Conservation (phyloP, 2,329 filamentous ascomycete genomes). For the Botrytis medusae region DNA sequence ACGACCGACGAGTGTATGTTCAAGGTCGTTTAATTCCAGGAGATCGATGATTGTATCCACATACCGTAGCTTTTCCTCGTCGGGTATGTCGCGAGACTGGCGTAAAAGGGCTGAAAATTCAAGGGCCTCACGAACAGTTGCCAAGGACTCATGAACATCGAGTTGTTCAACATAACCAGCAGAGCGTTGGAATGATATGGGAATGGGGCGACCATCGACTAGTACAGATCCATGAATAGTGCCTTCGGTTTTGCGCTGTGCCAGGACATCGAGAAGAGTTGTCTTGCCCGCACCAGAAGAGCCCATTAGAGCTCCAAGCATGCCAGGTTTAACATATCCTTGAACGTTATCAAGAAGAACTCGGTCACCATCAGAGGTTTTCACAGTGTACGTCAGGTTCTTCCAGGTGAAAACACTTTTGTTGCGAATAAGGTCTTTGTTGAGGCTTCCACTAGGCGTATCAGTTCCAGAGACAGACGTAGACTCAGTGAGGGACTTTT, state of each 20-base stretch:
- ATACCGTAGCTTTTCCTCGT: constrained; percentile 76
- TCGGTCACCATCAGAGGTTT: constrained; percentile 59
- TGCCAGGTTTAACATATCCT: constrained; percentile 61
- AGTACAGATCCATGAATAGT: constrained; percentile 84
- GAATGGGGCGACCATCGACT: constrained; percentile 62
- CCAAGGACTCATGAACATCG: constrained; percentile 80
- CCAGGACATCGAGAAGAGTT: constrained; percentile 81
- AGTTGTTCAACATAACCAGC: constrained; percentile 72
- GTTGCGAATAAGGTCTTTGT: neutral
- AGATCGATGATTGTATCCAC: constrained; percentile 51
- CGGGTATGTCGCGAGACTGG: constrained; percentile 71
- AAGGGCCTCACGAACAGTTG: constrained; percentile 83
- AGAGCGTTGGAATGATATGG: constrained; percentile 83
- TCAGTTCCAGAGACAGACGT: constrained; percentile 50
- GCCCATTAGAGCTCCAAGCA: constrained; percentile 62
- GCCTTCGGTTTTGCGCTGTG: constrained; percentile 82
- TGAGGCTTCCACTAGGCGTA: neutral
- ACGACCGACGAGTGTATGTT: constrained; percentile 63
- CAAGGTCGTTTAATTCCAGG: constrained; percentile 66
- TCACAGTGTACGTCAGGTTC: constrained; percentile 57
- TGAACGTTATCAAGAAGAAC: constrained; percentile 66
- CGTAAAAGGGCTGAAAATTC: constrained; percentile 81
- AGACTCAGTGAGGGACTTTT: constrained; percentile 65
- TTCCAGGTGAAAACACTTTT: neutral
- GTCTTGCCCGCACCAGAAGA: constrained; percentile 76